Conservation (phyloP, 23 red algal genomes). For the Gracilaria domingensis region DNA sequence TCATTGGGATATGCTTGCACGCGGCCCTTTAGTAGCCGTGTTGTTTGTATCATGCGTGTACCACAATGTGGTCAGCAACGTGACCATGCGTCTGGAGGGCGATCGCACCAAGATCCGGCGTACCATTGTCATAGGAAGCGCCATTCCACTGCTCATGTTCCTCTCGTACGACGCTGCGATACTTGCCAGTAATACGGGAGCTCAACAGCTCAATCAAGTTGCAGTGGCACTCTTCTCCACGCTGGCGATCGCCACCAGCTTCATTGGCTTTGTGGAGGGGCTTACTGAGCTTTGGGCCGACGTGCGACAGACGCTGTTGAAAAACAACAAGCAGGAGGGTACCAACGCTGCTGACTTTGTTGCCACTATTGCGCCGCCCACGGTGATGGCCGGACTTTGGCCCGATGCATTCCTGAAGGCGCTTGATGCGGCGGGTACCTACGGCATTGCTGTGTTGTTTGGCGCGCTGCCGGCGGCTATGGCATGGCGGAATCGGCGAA, state of each 20-base stretch:
- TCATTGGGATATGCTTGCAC: constrained; percentile 57
- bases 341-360: neutral
- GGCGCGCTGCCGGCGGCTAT: constrained; percentile 73
- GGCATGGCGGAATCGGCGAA: constrained; percentile 61
- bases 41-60: constrained; percentile 82
- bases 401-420: constrained; percentile 64
- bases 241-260: constrained; percentile 62
- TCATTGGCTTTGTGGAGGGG: constrained; percentile 75
- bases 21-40: constrained; percentile 60
- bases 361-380: constrained; percentile 62
- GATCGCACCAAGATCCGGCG: constrained; percentile 47
- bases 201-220: neutral
- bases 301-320: neutral
- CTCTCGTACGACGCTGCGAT: constrained; percentile 75
- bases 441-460: constrained; percentile 76
- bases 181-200: neutral
- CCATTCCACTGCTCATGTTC: constrained; percentile 69
- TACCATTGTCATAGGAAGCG: constrained; percentile 60
- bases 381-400: constrained; percentile 18
- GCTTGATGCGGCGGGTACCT: constrained; percentile 64
- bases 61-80: constrained; percentile 76
- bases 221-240: constrained; percentile 57
- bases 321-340: no score
- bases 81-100: constrained; percentile 65
- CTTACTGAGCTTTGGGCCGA: constrained; percentile 61